Evolutionary conservation across 2,329 filamentous ascomycete species (phyloP).

Genomic region (Didymella segeticola): DNA sequence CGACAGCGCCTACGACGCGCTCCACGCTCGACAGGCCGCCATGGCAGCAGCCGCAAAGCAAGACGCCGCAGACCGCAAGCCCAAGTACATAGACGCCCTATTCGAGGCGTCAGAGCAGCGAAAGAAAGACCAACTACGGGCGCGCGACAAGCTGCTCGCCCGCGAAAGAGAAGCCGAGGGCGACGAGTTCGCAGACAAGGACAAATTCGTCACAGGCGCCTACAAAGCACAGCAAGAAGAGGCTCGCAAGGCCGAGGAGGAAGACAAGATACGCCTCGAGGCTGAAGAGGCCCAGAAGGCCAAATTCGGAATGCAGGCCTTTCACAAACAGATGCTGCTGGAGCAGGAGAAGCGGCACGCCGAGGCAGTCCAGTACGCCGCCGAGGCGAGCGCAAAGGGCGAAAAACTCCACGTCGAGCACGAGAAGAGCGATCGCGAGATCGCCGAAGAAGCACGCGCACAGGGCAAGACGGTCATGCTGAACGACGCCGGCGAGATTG

Average conservation of each 20-base stretch:
- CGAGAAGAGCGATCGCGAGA: slow-evolving; percentile 66
- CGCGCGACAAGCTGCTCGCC: slow-evolving; percentile 80
- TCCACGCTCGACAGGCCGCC: slow-evolving; percentile 65
- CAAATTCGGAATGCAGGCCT: slow-evolving; percentile 75
- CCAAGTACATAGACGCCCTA: slow-evolving; percentile 80
- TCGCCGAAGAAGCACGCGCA: slow-evolving; percentile 71
- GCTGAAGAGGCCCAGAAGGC: slow-evolving; percentile 70
- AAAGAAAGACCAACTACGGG: slow-evolving; percentile 78
- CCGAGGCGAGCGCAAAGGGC: slow-evolving; percentile 42
- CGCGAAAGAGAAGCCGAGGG: slow-evolving; percentile 80
- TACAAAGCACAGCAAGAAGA: slow-evolving; percentile 85
- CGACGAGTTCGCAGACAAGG: slow-evolving; percentile 81
- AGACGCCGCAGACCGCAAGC: slow-evolving; percentile 66
- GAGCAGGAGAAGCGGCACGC: slow-evolving; percentile 73
- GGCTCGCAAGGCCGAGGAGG: slow-evolving; percentile 71
- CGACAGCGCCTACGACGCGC: slow-evolving; percentile 79
- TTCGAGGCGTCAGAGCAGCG: slow-evolving; percentile 76
- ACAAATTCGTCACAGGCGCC: slow-evolving; percentile 84
- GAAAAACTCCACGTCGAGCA: slow-evolving; percentile 32
- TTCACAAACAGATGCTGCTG: slow-evolving; percentile 77
- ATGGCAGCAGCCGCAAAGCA: slow-evolving; percentile 61
- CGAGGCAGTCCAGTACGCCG: slow-evolving; percentile 72
- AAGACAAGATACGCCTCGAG: slow-evolving; percentile 72
- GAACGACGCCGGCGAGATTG: slow-evolving; percentile 83
- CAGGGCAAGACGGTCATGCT: slow-evolving; percentile 69